These are phyloP conservation scores for Gremmenia infestans DNA, from an alignment of 2,329 filamentous ascomycete genomes.

Conservation along the genomic window DNA sequence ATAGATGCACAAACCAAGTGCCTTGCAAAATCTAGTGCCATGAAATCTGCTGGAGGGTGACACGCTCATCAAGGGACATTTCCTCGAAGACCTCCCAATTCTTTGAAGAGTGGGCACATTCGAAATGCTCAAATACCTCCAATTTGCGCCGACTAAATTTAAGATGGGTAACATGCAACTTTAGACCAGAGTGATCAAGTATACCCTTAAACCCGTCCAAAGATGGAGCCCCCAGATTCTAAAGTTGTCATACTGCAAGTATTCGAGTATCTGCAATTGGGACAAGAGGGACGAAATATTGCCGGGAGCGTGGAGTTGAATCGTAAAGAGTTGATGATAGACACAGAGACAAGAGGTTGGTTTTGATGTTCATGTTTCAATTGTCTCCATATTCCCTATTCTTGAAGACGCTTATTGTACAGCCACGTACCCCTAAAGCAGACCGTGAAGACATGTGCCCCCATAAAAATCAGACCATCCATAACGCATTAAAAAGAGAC, in stretches of 20 bases:
- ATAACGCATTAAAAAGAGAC: slow-evolving; percentile 63
- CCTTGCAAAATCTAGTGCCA: no score
- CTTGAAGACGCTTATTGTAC: slow-evolving; percentile 54
- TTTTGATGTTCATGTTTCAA: slow-evolving; percentile 25
- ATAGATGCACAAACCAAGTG: not conserved
- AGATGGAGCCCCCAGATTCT: no score
- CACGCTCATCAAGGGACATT: no score
- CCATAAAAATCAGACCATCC: slow-evolving; percentile 61
- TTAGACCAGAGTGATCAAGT: no score
- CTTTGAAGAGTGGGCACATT: no score
- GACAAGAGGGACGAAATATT: not conserved
- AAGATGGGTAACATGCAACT: no score
- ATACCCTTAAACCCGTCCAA: no score
- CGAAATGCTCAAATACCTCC: no score
- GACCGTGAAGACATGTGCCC: slow-evolving; percentile 65
- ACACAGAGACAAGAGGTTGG: not conserved
- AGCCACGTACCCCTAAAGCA: slow-evolving; percentile 65
- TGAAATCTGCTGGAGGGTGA: no score
- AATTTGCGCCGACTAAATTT: no score
- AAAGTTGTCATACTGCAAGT: no score
- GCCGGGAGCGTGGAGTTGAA: not conserved
- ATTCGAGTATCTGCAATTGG: not conserved
- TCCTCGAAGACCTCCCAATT: no score
- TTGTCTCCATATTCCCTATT: slow-evolving; percentile 32
- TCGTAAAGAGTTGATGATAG: not conserved